phyloP scores from a whole-genome alignment of 2,329 filamentous ascomycete genomes.

The Tolypocladium tundrense region DNA sequence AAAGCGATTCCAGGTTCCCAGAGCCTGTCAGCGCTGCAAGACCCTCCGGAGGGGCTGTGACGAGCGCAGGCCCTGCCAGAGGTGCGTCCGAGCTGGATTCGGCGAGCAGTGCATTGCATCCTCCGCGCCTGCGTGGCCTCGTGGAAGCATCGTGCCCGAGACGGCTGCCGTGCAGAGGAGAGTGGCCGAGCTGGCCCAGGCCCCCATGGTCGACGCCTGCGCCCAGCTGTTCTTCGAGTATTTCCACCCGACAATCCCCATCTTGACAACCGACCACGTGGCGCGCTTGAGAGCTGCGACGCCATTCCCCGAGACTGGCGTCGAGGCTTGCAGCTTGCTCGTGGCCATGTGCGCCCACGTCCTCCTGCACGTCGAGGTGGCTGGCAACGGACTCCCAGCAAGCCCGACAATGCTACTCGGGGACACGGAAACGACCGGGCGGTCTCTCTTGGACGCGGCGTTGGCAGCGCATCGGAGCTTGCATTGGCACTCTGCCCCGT shows the following conservation, averaged over 20 bases:
- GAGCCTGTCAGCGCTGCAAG: slow-evolving; percentile 33
- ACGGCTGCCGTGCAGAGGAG: slow-evolving; percentile 8
- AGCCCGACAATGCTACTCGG: slow-evolving; percentile 23
- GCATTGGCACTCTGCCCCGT: slow-evolving; percentile 22
- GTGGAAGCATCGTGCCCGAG: slow-evolving; percentile 1
- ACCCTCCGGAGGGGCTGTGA: slow-evolving; percentile 31
- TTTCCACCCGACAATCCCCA: slow-evolving; percentile 31
- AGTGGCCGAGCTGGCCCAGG: slow-evolving; percentile 23
- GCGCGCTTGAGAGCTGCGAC: slow-evolving; percentile 15
- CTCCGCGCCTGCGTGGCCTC: background rate
- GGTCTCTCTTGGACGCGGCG: slow-evolving; percentile 25
- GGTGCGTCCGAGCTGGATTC: slow-evolving; percentile 31
- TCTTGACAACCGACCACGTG: slow-evolving; percentile 27
- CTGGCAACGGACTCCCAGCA: slow-evolving; percentile 13
- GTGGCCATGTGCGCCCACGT: slow-evolving; percentile 30
- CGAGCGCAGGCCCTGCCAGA: slow-evolving; percentile 31
- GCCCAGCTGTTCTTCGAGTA: slow-evolving; percentile 27
- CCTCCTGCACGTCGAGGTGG: slow-evolving; percentile 29
- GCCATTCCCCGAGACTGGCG: slow-evolving; percentile 12
- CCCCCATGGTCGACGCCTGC: slow-evolving; percentile 25
- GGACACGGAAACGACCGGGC: slow-evolving; percentile 17
- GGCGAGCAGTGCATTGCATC: slow-evolving; percentile 22
- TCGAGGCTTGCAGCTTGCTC: slow-evolving; percentile 26
- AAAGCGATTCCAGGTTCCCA: slow-evolving; percentile 31
- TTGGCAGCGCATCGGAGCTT: slow-evolving; percentile 22